Conservation (phyloP, 192 early-diverging fungal genomes). For the Pilobolus umbonatus region DNA sequence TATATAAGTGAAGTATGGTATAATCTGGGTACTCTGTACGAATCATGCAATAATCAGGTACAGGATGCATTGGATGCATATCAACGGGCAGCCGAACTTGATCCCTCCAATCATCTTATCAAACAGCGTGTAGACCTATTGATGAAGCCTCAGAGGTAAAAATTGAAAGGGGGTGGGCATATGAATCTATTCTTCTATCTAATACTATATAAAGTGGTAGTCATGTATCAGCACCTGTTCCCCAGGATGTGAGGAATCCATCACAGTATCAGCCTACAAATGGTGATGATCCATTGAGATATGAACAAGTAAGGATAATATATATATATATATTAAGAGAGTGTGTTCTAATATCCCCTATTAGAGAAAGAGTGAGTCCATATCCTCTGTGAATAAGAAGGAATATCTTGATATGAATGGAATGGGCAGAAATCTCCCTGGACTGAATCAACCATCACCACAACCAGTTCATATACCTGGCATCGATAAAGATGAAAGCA, state of each 20-base stretch:
- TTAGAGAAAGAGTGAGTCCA: too few relatives aligned
- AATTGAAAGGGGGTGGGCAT: neutral
- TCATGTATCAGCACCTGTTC: slow-evolving; percentile 25
- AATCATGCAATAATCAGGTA: slow-evolving; percentile 97
- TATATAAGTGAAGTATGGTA: slow-evolving; percentile 98
- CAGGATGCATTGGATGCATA: slow-evolving; percentile 98
- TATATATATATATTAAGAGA: too few relatives aligned
- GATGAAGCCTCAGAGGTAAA: slow-evolving; percentile 8
- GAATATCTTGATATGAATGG: too few relatives aligned
- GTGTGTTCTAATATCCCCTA: too few relatives aligned
- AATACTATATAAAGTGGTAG: too few relatives aligned
- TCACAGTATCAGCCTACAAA: slow-evolving; percentile 29
- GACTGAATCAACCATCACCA: too few relatives aligned
- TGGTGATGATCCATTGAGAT: too few relatives aligned
- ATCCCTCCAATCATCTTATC: slow-evolving; percentile 83
- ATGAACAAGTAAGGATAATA: too few relatives aligned
- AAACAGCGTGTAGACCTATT: slow-evolving; percentile 63
- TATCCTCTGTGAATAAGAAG: too few relatives aligned
- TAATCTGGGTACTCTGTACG: slow-evolving; percentile 94
- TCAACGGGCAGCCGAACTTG: slow-evolving; percentile 87
- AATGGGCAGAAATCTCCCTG: too few relatives aligned
- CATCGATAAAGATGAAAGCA: neutral
- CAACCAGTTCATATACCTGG: too few relatives aligned
- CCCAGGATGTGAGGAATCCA: slow-evolving; percentile 33
- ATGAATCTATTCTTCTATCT: too few relatives aligned